Evolutionary conservation across 164 flowering plant genomes (phyloP).

Genomic region (Pachysandra terminalis): DNA sequence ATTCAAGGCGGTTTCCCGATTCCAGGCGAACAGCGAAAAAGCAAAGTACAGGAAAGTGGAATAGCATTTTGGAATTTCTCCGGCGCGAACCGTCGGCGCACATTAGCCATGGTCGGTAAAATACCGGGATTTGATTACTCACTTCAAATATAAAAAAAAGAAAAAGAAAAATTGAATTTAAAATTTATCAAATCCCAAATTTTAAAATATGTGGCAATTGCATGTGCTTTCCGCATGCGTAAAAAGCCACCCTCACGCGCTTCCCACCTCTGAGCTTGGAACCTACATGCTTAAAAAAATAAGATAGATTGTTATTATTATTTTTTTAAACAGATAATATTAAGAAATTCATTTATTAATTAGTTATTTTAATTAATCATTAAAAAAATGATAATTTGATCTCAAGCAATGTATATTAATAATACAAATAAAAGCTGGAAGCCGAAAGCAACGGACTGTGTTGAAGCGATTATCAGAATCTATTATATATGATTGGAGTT

Average conservation of each 20-base stretch:
- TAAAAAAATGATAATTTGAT: no score
- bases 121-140: neutral
- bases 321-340: no score
- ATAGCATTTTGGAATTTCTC: conserved; percentile 4
- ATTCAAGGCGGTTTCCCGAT: conserved; percentile 29
- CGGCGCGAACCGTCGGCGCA: conserved; percentile 26
- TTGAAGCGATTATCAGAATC: no score
- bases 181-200: conserved; percentile 3
- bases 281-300: neutral
- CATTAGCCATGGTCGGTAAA: conserved; percentile 12
- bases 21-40: conserved; percentile 27
- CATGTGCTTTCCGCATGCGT: conserved; percentile 54
- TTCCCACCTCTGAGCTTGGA: conserved; percentile 24
- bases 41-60: conserved; percentile 9
- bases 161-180: neutral
- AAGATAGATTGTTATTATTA: no score
- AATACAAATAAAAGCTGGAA: no score
- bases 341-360: no score
- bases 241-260: conserved; percentile 54
- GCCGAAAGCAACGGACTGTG: no score
- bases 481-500: no score
- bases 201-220: conserved; percentile 16
- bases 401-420: no score
- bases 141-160: neutral
- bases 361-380: no score